These are phyloP conservation scores for Thelonectria olida DNA, from an alignment of 2,329 filamentous ascomycete genomes.

Conservation along the genomic window DNA sequence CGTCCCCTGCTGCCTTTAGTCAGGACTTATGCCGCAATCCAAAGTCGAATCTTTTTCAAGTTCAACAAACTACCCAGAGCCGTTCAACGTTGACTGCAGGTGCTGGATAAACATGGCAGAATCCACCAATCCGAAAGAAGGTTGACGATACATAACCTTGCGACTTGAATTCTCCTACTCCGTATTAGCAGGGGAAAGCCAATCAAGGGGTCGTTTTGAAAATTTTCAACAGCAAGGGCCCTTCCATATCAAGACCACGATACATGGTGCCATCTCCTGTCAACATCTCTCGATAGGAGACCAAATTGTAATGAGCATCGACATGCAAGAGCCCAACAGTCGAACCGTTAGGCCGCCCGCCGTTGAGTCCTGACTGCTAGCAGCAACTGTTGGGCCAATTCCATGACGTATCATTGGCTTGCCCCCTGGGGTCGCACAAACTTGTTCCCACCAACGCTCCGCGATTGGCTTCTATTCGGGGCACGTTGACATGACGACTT, in stretches of 20 bases:
- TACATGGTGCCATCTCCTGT: background rate
- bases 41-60: too few relatives aligned
- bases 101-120: background rate
- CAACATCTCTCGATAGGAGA: constrained; percentile 10
- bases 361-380: too few relatives aligned
- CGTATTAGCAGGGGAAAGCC: background rate
- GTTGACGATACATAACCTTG: background rate
- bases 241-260: background rate
- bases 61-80: too few relatives aligned
- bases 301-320: too few relatives aligned
- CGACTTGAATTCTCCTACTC: background rate
- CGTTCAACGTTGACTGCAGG: too few relatives aligned
- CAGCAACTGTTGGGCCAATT: constrained; percentile 4
- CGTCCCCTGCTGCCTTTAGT: too few relatives aligned
- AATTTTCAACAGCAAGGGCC: background rate
- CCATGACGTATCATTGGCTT: constrained; percentile 7
- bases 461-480: constrained; percentile 16
- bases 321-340: background rate
- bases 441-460: background rate
- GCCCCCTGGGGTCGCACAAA: background rate
- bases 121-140: background rate
- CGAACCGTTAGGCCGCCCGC: background rate
- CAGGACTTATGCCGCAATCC: too few relatives aligned
- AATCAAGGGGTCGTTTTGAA: background rate
- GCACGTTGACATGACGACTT: constrained; percentile 27